Evolutionary conservation across 2,329 filamentous ascomycete genomes (phyloP).

Genomic region (Penicillium sp.): DNA sequence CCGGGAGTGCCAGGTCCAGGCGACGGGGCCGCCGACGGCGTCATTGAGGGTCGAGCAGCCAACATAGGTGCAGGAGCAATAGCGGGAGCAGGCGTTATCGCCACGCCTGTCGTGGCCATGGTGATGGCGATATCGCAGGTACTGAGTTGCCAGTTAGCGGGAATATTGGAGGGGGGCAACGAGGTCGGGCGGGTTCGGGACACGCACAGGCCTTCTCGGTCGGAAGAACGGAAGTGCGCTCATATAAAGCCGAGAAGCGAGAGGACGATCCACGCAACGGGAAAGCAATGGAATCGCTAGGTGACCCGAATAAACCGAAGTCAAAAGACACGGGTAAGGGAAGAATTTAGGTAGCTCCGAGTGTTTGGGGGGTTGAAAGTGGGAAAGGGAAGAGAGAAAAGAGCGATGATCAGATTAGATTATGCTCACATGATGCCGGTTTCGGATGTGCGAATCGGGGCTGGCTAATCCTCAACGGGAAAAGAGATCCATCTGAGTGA

Average conservation of each 20-base stretch:
- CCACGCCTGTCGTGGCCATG: constrained; percentile 42
- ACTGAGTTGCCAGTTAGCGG: constrained; percentile 23
- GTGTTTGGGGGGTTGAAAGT: constrained; percentile 2
- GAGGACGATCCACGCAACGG: not conserved
- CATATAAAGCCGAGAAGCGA: constrained; percentile 34
- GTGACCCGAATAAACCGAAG: not conserved
- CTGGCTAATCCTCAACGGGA: not conserved
- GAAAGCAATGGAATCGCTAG: not conserved
- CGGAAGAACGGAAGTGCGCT: constrained; percentile 37
- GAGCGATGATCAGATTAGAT: constrained; percentile 30
- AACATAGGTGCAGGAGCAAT: constrained; percentile 36
- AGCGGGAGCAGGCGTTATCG: constrained; percentile 37
- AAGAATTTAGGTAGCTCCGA: constrained; percentile 6
- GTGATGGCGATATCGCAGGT: constrained; percentile 17
- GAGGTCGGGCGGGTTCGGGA: constrained; percentile 21
- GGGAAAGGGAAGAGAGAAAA: constrained; percentile 19
- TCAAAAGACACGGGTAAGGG: not conserved
- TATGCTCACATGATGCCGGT: constrained; percentile 28
- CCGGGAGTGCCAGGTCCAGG: constrained; percentile 40
- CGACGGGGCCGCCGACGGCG: constrained; percentile 36
- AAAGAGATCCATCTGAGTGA: not conserved
- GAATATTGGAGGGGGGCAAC: constrained; percentile 9
- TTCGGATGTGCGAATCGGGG: constrained; percentile 20
- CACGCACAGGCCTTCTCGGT: constrained; percentile 30
- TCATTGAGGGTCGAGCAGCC: constrained; percentile 31